Conservation (phyloP, 2,329 filamentous ascomycete genomes). For the Fusarium mundagurra region DNA sequence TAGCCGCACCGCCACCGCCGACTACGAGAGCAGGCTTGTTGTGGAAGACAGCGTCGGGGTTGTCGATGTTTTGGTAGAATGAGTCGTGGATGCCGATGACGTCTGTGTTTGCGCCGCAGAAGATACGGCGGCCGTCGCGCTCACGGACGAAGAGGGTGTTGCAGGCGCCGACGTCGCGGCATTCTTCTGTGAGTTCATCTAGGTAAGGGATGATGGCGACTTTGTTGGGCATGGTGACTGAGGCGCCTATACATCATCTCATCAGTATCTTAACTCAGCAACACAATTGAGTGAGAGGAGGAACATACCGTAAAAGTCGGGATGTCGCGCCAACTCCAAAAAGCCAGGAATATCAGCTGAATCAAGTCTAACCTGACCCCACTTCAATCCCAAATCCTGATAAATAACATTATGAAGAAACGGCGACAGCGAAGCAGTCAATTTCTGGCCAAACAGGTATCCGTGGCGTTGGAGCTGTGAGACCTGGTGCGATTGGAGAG, state of each 20-base stretch:
- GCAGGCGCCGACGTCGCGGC: conserved; percentile 77
- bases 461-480: conserved; percentile 55
- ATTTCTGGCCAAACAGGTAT: conserved; percentile 67
- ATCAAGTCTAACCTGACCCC: conserved; percentile 64
- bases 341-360: conserved; percentile 61
- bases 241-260: conserved; percentile 59
- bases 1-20: conserved; percentile 81
- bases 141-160: conserved; percentile 79
- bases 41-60: conserved; percentile 60
- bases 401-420: conserved; percentile 65
- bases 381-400: conserved; percentile 58
- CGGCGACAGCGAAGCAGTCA: conserved; percentile 65
- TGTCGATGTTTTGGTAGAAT: conserved; percentile 66
- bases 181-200: conserved; percentile 78
- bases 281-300: neutral
- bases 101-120: conserved; percentile 84
- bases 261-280: neutral
- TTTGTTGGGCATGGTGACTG: conserved; percentile 88
- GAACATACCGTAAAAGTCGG: conserved; percentile 69
- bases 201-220: conserved; percentile 78
- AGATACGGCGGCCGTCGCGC: conserved; percentile 59
- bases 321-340: conserved; percentile 62
- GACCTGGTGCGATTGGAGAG: conserved; percentile 34
- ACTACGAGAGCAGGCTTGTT: conserved; percentile 75
- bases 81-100: conserved; percentile 80